A percentile compares a stretch with the other conserved stretches of the same genome.
These are phyloP conservation scores for Orbilia quercus DNA, from an alignment of 2,329 filamentous ascomycete species.

Conservation along the genomic window DNA sequence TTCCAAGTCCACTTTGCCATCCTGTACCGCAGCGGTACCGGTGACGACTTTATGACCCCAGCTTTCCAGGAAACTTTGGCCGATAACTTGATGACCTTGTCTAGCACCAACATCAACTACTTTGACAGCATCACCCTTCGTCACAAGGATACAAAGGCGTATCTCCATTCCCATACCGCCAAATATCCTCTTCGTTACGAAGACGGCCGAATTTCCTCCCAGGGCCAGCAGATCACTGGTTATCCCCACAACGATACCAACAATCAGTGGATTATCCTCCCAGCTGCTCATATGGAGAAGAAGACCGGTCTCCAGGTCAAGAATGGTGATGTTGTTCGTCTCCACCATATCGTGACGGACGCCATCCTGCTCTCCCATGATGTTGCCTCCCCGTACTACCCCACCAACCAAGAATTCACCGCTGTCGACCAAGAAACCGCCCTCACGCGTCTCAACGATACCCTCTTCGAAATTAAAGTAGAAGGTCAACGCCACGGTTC, in stretches of 20 bases:
- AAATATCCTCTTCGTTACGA: constrained; percentile 94
- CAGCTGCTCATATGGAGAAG: constrained; percentile 70
- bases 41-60: constrained; percentile 98
- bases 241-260: constrained; percentile 99
- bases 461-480: constrained; percentile 89
- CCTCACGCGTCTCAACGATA: constrained; percentile 82
- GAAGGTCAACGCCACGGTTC: constrained; percentile 83
- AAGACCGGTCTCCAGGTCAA: constrained; percentile 74
- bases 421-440: constrained; percentile 79
- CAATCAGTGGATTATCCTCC: constrained; percentile 96
- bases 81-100: constrained; percentile 91
- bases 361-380: constrained; percentile 91
- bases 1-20: constrained; percentile 99
- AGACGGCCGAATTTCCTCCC: constrained; percentile 94
- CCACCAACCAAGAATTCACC: constrained; percentile 98
- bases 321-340: constrained; percentile 85
- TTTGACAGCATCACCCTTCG: constrained; percentile 86
- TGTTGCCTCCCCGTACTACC: constrained; percentile 93
- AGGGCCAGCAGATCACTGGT: constrained; percentile 94
- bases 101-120: constrained; percentile 87
- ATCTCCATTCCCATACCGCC: constrained; percentile 91
- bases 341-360: constrained; percentile 87
- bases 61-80: constrained; percentile 97
- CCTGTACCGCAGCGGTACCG: constrained; percentile 85
- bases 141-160: constrained; percentile 98